These are phyloP conservation scores for Talaromyces amestolkiae DNA, from an alignment of 2,329 filamentous ascomycete genomes.

Conservation along the genomic window DNA sequence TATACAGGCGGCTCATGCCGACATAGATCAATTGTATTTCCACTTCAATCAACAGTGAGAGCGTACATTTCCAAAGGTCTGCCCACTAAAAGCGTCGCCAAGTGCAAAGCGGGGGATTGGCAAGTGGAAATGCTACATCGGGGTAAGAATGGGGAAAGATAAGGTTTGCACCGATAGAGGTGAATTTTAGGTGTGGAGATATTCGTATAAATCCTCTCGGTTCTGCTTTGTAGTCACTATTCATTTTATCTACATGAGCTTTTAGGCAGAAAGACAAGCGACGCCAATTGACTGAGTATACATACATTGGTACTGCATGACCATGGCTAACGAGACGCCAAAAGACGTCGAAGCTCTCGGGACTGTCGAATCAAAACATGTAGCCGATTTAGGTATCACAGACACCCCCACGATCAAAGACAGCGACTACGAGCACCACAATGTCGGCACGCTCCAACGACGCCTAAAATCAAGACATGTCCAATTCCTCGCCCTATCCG, in stretches of 20 bases:
- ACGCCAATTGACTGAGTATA: not conserved
- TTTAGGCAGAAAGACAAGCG: not conserved
- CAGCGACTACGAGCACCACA: not conserved
- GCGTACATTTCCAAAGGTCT: not conserved
- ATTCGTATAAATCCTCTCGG: not conserved
- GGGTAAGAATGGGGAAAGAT: not conserved
- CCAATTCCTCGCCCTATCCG: constrained; percentile 60
- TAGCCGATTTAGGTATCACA: not conserved
- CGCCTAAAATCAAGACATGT: constrained; percentile 44
- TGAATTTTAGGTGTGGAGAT: not conserved
- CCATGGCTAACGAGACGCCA: not conserved
- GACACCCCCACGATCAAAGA: not conserved
- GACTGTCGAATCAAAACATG: not conserved
- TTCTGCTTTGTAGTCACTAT: not conserved
- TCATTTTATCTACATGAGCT: not conserved
- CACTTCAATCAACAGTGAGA: not conserved
- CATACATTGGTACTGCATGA: too few relatives aligned
- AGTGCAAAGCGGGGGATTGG: constrained; percentile 5
- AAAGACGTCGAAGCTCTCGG: constrained; percentile 10
- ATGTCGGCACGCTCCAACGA: constrained; percentile 13
- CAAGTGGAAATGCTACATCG: not conserved
- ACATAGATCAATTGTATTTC: not conserved
- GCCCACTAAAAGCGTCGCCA: not conserved
- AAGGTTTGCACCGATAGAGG: not conserved
- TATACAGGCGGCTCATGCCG: not conserved